phyloP scores from a whole-genome alignment of 2,329 filamentous ascomycete genomes.

The Ophiostoma fasciatum region DNA sequence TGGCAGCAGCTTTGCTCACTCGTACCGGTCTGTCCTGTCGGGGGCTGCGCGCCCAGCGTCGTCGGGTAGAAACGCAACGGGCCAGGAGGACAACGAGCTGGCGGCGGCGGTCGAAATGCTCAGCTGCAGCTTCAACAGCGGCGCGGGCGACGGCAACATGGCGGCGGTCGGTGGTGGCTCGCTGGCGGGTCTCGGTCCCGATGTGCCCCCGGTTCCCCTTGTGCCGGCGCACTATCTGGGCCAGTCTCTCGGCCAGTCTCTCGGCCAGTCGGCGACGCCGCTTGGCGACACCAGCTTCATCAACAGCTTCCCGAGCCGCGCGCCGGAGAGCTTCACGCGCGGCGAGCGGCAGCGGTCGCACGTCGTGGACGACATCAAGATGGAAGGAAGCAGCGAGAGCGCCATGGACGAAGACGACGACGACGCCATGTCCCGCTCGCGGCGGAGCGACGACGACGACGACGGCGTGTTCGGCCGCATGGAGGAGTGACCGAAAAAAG shows the following conservation, averaged over 20 bases:
- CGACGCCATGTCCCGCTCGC: slow-evolving; percentile 42
- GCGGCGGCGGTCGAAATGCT: slow-evolving; percentile 82
- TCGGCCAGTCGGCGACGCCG: slow-evolving; percentile 35
- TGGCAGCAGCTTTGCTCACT: slow-evolving; percentile 46
- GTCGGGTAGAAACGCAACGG: slow-evolving; percentile 58
- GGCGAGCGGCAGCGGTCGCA: slow-evolving; percentile 26
- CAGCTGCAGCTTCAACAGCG: slow-evolving; percentile 80
- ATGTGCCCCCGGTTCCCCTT: slow-evolving; percentile 77
- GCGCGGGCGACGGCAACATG: slow-evolving; percentile 43
- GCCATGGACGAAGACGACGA: slow-evolving; percentile 53
- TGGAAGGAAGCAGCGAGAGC: slow-evolving; percentile 50
- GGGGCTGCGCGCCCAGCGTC: slow-evolving; percentile 53
- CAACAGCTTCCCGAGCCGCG: slow-evolving; percentile 44
- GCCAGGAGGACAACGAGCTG: slow-evolving; percentile 74
- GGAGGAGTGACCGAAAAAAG: slow-evolving; percentile 53
- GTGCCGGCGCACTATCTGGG: slow-evolving; percentile 66
- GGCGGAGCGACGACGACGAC: slow-evolving; percentile 81
- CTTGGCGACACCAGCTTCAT: slow-evolving; percentile 48
- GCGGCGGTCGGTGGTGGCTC: slow-evolving; percentile 28
- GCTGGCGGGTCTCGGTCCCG: slow-evolving; percentile 38
- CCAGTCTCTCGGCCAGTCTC: no score
- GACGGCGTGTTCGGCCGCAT: slow-evolving; percentile 92
- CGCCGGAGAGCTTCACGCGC: slow-evolving; percentile 51
- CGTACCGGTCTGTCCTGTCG: slow-evolving; percentile 56
- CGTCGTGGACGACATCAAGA: slow-evolving; percentile 42